phyloP scores from a whole-genome alignment of 1,139 yeast species.

The Taphrina betulina region DNA sequence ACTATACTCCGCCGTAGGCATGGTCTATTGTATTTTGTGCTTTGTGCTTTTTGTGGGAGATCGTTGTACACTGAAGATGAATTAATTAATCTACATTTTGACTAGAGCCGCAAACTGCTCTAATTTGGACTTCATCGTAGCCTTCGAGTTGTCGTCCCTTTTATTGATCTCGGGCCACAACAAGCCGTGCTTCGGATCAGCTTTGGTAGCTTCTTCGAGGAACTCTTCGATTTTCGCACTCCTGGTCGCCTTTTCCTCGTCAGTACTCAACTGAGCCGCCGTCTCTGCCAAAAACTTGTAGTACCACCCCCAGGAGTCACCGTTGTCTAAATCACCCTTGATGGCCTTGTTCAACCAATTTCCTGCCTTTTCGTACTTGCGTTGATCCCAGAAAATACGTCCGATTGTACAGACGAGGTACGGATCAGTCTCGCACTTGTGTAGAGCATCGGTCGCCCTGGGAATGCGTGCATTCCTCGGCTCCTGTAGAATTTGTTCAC shows the following conservation, averaged over 20 bases:
- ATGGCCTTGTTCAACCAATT: conserved; percentile 76
- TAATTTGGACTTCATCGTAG: not conserved
- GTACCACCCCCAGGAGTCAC: conserved; percentile 78
- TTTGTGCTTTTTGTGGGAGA: no score
- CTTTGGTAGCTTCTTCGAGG: conserved; percentile 18
- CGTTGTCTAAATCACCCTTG: conserved; percentile 56
- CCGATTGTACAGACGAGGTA: conserved; percentile 65
- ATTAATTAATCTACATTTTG: not conserved
- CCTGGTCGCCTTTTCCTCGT: conserved; percentile 1
- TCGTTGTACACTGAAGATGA: no score
- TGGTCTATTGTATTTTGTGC: no score
- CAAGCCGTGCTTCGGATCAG: conserved; percentile 28
- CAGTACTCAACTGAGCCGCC: not conserved
- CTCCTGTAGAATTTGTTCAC: conserved; percentile 55
- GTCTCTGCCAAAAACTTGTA: conserved; percentile 47
- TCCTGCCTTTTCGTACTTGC: conserved; percentile 62
- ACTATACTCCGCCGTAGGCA: no score
- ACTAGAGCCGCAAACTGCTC: conserved; percentile 16
- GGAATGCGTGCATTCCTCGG: conserved; percentile 57
- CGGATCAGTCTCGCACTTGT: conserved; percentile 61
- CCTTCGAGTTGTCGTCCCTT: conserved; percentile 7
- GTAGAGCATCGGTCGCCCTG: conserved; percentile 69
- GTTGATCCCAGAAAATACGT: conserved; percentile 64
- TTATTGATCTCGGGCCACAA: conserved; percentile 27
- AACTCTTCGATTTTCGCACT: conserved; percentile 4